Percentiles rank a stretch among this genome's conserved stretches.
These are phyloP conservation scores for Gigaspora rosea DNA, from an alignment of 192 early-diverging fungal genomes.

Conservation along the genomic window DNA sequence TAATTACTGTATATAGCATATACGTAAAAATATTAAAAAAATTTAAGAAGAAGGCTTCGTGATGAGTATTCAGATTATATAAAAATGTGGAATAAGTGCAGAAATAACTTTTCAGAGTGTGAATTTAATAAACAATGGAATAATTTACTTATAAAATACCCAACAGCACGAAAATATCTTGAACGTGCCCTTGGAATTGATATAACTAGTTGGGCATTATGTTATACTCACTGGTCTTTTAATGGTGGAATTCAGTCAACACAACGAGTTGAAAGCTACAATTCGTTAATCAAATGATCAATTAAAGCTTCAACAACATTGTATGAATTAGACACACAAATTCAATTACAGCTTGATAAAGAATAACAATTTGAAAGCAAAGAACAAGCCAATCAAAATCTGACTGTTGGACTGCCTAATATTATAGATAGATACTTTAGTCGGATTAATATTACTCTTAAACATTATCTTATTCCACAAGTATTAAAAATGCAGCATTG, in stretches of 20 bases:
- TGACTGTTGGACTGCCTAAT: neutral
- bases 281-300: neutral
- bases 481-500: neutral
- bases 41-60: neutral
- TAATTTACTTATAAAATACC: neutral
- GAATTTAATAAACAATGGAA: neutral
- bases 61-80: neutral
- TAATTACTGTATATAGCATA: too few species aligned
- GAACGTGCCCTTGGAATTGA: neutral
- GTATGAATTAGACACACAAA: neutral
- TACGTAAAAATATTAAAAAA: neutral
- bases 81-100: neutral
- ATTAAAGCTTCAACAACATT: neutral
- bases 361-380: neutral
- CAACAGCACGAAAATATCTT: conserved; percentile 8
- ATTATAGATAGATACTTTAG: neutral
- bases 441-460: neutral
- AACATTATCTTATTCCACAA: neutral
- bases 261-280: neutral
- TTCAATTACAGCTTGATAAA: neutral
- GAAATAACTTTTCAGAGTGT: neutral
- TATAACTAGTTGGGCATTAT: conserved; percentile 3
- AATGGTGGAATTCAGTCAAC: conserved; percentile 7
- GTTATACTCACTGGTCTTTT: neutral
- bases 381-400: conserved; percentile 5